Conservation (phyloP, 345 rosid species). For the Populus deltoides region DNA sequence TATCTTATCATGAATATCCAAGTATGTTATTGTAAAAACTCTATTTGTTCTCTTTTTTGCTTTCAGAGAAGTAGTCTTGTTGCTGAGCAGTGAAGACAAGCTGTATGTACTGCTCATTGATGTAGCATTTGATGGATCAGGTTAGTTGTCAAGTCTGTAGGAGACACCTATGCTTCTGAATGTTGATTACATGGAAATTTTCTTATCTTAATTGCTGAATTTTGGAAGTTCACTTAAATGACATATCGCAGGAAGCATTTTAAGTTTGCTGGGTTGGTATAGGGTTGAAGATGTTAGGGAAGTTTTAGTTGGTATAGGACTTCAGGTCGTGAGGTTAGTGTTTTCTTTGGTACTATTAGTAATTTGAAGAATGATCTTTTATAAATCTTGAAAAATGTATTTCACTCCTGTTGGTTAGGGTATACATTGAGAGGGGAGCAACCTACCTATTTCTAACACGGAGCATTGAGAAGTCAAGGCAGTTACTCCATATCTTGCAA, state of each 20-base stretch:
- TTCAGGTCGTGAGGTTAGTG: conserved; percentile 83
- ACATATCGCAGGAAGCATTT: conserved; percentile 49
- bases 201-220: conserved; percentile 16
- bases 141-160: conserved; percentile 44
- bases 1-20: background rate
- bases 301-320: conserved; percentile 71
- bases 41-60: conserved; percentile 6
- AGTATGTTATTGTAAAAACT: background rate
- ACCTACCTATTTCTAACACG: conserved; percentile 63
- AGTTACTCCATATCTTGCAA: conserved; percentile 52
- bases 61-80: conserved; percentile 75
- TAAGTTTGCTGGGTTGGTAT: conserved; percentile 66
- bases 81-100: conserved; percentile 61
- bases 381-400: conserved; percentile 18
- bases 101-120: conserved; percentile 67
- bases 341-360: conserved; percentile 17
- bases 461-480: conserved; percentile 64
- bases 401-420: conserved; percentile 38
- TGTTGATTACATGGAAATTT: conserved; percentile 10
- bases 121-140: conserved; percentile 58
- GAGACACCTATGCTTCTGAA: conserved; percentile 9
- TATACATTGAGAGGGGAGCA: conserved; percentile 46
- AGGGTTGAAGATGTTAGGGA: conserved; percentile 65
- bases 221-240: conserved; percentile 27
- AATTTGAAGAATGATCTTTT: background rate